These are phyloP conservation scores for Penicillium diatomitis DNA, from an alignment of 495 filamentous ascomycete genomes.

Conservation along the genomic window DNA sequence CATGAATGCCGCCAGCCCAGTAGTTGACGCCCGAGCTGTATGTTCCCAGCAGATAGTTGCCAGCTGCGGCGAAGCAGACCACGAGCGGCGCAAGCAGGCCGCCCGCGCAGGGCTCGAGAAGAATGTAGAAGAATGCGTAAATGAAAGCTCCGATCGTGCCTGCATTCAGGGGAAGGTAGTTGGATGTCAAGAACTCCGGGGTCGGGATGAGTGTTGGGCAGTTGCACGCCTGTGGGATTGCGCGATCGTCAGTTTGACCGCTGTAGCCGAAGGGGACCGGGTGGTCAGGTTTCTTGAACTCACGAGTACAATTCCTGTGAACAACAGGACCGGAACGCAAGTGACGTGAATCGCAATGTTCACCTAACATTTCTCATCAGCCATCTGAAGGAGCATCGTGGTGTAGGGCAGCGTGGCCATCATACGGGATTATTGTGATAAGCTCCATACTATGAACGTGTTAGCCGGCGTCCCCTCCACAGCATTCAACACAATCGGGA, in stretches of 20 bases:
- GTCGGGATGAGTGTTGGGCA: constrained; percentile 60
- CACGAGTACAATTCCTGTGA: constrained; percentile 75
- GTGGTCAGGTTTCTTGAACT: constrained; percentile 8
- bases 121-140: constrained; percentile 74
- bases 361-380: constrained; percentile 32
- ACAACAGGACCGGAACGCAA: constrained; percentile 77
- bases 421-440: constrained; percentile 81
- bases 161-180: constrained; percentile 71
- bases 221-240: constrained; percentile 58
- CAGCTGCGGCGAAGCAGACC: constrained; percentile 58
- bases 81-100: constrained; percentile 62
- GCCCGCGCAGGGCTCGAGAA: constrained; percentile 90
- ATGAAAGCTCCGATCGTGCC: constrained; percentile 64
- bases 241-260: constrained; percentile 3
- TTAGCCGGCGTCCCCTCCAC: constrained; percentile 12
- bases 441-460: constrained; percentile 66
- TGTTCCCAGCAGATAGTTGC: constrained; percentile 61
- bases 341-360: constrained; percentile 86
- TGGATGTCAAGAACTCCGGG: constrained; percentile 58
- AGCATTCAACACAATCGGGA: not conserved
- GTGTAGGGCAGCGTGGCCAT: not conserved
- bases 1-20: constrained; percentile 56
- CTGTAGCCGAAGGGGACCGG: not conserved
- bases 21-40: constrained; percentile 61
- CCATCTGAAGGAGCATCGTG: not conserved